phyloP scores from a whole-genome alignment of 2,329 filamentous ascomycete genomes.

The Penicillium psychrosexuale region DNA sequence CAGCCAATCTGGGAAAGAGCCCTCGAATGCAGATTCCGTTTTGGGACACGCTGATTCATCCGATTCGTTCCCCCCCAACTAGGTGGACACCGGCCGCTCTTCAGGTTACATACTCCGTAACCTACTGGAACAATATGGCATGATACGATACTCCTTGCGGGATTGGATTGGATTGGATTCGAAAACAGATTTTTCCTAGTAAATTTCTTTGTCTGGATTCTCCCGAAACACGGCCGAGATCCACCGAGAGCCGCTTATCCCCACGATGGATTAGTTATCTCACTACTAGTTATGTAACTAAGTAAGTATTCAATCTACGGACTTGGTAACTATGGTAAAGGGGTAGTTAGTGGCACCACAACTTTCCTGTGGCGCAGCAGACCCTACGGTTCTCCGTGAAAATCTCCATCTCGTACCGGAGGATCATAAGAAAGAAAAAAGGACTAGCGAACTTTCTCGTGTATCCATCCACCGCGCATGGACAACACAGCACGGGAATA shows the following conservation, averaged over 20 bases:
- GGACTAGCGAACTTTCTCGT: neutral
- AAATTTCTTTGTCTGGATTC: neutral
- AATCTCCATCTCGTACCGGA: neutral
- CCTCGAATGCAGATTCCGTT: neutral
- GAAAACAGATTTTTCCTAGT: neutral
- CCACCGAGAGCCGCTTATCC: neutral
- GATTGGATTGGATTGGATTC: too few relatives aligned
- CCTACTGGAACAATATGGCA: neutral
- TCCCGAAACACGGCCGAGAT: neutral
- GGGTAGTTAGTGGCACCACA: neutral
- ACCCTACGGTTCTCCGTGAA: neutral
- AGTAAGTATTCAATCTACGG: too few relatives aligned
- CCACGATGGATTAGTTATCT: neutral
- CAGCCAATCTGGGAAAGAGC: neutral
- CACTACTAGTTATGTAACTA: too few relatives aligned
- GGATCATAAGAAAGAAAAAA: neutral
- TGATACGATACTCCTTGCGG: neutral
- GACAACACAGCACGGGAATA: neutral
- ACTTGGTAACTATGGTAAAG: neutral
- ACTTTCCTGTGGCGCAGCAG: neutral
- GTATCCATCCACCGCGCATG: neutral
- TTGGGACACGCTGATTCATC: neutral
- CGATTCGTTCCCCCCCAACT: neutral
- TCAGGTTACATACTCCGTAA: neutral
- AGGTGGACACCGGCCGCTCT: neutral